phyloP scores from a whole-genome alignment of 495 filamentous ascomycete species.

The Parathielavia appendiculata region DNA sequence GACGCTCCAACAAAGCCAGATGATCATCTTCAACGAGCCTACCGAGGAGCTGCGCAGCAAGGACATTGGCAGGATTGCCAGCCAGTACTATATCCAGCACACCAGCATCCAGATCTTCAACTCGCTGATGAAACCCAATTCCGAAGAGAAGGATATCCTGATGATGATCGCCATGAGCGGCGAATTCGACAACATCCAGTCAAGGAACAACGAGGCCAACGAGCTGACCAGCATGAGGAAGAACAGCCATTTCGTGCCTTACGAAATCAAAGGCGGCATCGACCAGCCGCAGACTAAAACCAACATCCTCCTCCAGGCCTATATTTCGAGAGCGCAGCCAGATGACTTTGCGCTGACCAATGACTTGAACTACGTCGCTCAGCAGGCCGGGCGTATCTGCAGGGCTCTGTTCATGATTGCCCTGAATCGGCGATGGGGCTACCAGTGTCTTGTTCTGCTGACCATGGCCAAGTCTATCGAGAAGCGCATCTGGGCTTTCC shows the following conservation, averaged over 20 bases:
- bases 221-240: constrained; percentile 60
- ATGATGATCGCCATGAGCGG: constrained; percentile 94
- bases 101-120: constrained; percentile 95
- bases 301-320: constrained; percentile 89
- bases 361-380: constrained; percentile 89
- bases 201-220: constrained; percentile 75
- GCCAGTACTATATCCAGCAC: constrained; percentile 92
- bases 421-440: constrained; percentile 87
- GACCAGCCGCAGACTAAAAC: constrained; percentile 84
- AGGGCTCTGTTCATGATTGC: constrained; percentile 96
- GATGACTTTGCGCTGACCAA: constrained; percentile 92
- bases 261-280: constrained; percentile 67
- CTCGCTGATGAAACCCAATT: constrained; percentile 71
- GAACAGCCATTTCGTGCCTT: constrained; percentile 59
- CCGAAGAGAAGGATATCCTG: constrained; percentile 83
- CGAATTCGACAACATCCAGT: constrained; percentile 96
- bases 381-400: constrained; percentile 92
- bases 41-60: constrained; percentile 90
- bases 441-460: constrained; percentile 84
- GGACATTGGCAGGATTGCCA: constrained; percentile 92
- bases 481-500: constrained; percentile 86
- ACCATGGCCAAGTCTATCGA: constrained; percentile 95
- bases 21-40: constrained; percentile 95
- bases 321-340: constrained; percentile 81
- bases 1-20: constrained; percentile 83